These are phyloP conservation scores for Aspergillus campestris DNA, from an alignment of 495 filamentous ascomycete species.

Conservation along the genomic window DNA sequence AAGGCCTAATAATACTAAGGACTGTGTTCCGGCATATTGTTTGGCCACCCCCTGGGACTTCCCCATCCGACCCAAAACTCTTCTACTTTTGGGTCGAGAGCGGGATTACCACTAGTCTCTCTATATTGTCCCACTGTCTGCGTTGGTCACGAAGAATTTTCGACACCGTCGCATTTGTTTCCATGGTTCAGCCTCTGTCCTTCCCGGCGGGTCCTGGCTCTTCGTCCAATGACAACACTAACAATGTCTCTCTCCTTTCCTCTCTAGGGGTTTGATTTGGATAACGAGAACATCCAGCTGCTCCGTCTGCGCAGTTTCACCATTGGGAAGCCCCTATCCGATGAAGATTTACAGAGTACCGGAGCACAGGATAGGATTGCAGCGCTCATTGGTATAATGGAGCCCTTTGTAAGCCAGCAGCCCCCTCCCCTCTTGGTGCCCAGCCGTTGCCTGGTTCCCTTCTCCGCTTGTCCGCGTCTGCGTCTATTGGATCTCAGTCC, in stretches of 20 bases:
- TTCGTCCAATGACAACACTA: conserved; percentile 14
- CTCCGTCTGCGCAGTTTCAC: conserved; percentile 72
- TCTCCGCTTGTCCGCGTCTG: conserved; percentile 21
- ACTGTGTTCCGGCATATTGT: no score
- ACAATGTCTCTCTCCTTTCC: conserved; percentile 5
- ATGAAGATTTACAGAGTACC: conserved; percentile 42
- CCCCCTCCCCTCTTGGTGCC: conserved; percentile 13
- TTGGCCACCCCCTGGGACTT: background rate
- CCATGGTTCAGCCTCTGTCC: conserved; percentile 32
- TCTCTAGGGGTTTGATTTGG: conserved; percentile 59
- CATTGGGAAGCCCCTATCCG: conserved; percentile 52
- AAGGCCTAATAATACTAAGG: no score
- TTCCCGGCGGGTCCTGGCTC: conserved; percentile 8
- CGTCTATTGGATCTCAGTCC: conserved; percentile 22
- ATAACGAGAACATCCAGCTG: conserved; percentile 66
- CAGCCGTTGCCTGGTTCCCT: conserved; percentile 12
- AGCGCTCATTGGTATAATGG: conserved; percentile 48
- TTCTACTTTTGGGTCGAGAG: conserved; percentile 6
- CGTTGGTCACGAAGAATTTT: conserved; percentile 17
- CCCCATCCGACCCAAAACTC: no score
- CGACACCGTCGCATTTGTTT: conserved; percentile 32
- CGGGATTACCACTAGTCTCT: conserved; percentile 14
- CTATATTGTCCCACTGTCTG: conserved; percentile 12
- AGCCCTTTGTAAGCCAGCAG: conserved; percentile 50
- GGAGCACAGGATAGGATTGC: conserved; percentile 48